Base-by-base conservation (phyloP, 805 yeast species). In the Lachancea fermentati region DNA sequence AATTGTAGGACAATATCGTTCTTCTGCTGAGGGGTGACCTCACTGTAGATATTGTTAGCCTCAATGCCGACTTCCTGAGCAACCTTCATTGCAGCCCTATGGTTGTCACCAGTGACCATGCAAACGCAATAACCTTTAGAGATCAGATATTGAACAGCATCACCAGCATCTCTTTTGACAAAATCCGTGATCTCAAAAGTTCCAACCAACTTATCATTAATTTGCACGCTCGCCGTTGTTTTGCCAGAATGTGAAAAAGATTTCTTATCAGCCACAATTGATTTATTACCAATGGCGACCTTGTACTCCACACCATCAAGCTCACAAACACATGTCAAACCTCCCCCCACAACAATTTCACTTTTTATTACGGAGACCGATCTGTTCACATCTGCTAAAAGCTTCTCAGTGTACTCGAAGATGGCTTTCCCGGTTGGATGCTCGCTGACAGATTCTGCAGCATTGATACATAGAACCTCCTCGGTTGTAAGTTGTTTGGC, bases 341-440 rank as follows among this genome's bases (percentile, higher is more conserved):
- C 75, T 44, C 60, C 53, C 3, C 74, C 73, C 26, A 68, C 53
- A 6, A 57, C 39, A 1, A 60, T 61, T 32, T 67, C 60, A 37
- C 60, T 57, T 1, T 50, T 42, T 0, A 43, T 12, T 9, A 61
- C 52, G n/a, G 19, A 32, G 4, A 15, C 12, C 7, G 24, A 26
- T 7, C 16, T 24, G n/a, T 8, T 19, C 19, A 34, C 36, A n/a
- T 37, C 28, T 5, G 18, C 33, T 16, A 39, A 19, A 2, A 33
- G 26, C 13, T 38, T 30, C 31, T 54, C 49, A 31, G 73, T 65
- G 48, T 60, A 60, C 9, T 58, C 62, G 0, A 71, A 67, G 25
- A 93, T 71, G 0, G 96, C 88, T 45, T 66, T 72, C 4, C 89
- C 96, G 31, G 85, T 74, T 0, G 97, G 97, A 62, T 93, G 98